Conservation (phyloP, 2,329 filamentous ascomycete species). For the Aureobasidium sp. region DNA sequence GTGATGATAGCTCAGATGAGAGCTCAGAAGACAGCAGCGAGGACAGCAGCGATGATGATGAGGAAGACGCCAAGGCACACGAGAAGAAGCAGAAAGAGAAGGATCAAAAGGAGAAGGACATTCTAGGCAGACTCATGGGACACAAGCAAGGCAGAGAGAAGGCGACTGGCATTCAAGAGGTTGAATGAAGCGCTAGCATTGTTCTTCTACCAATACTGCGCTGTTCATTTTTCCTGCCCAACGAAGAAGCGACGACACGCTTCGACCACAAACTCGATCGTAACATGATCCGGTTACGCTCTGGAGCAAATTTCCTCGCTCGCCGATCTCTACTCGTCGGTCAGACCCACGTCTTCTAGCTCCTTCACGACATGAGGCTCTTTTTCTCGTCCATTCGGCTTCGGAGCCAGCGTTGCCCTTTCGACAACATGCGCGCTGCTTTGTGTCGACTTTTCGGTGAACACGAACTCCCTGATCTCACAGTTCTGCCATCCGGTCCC, state of each 20-base stretch:
- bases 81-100: not conserved
- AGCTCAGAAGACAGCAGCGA: slow-evolving; percentile 17
- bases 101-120: slow-evolving; percentile 18
- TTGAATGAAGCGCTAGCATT: slow-evolving; percentile 2
- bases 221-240: not conserved
- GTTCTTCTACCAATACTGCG: not conserved
- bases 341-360: not conserved
- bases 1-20: slow-evolving; percentile 11
- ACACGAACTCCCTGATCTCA: slow-evolving; percentile 2
- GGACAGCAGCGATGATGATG: slow-evolving; percentile 9
- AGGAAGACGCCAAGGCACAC: slow-evolving; percentile 14
- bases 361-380: slow-evolving; percentile 1
- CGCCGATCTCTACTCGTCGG: not conserved
- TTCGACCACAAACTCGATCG: not conserved
- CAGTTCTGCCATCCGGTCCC: slow-evolving; percentile 10
- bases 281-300: not conserved
- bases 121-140: slow-evolving; percentile 23
- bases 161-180: slow-evolving; percentile 15
- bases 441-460: not conserved
- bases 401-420: not conserved
- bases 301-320: not conserved
- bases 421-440: not conserved
- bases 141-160: slow-evolving; percentile 14
- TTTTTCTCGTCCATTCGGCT: not conserved
- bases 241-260: not conserved